Conservation (phyloP, 176 grass and related monocot genomes). For the Alloteropsis semialata region DNA sequence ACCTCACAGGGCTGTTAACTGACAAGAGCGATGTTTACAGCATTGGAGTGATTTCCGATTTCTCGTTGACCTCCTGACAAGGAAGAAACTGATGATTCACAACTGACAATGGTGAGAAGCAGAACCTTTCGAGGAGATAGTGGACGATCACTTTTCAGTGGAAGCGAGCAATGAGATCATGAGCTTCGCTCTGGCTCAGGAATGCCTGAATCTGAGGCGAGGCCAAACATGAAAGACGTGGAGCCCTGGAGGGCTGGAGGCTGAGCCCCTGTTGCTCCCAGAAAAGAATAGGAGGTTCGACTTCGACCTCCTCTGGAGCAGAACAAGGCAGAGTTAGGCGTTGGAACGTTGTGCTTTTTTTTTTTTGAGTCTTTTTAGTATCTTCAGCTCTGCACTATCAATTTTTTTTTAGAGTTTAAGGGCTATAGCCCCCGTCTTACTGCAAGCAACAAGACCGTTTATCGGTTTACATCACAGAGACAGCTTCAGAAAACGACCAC, state of each 20-base stretch:
- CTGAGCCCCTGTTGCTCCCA: not conserved
- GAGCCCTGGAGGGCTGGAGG: conserved; percentile 16
- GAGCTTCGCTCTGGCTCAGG: not conserved
- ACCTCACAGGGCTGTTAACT: not conserved
- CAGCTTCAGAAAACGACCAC: no score
- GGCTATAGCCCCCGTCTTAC: no score
- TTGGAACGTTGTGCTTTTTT: no score
- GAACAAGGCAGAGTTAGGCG: not conserved
- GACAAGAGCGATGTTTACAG: conserved; percentile 36
- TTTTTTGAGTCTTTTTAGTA: no score
- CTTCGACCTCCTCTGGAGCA: not conserved
- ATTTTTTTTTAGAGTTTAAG: no score
- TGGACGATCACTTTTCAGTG: not conserved
- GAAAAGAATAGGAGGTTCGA: not conserved
- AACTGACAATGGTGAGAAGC: conserved; percentile 20
- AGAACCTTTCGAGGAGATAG: conserved; percentile 16
- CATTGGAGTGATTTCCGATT: conserved; percentile 6
- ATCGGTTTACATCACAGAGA: no score
- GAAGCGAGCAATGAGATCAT: not conserved
- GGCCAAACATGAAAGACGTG: conserved; percentile 34
- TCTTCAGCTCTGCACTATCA: no score
- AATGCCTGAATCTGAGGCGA: conserved; percentile 4
- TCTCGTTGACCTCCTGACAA: conserved; percentile 15
- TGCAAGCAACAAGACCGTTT: no score
- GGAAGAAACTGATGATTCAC: not conserved